A percentile compares a stretch with the other conserved stretches of the same genome.
Evolutionary conservation across 139 green algal genomes (phyloP).

Genomic region (Micractinium conductrix): DNA sequence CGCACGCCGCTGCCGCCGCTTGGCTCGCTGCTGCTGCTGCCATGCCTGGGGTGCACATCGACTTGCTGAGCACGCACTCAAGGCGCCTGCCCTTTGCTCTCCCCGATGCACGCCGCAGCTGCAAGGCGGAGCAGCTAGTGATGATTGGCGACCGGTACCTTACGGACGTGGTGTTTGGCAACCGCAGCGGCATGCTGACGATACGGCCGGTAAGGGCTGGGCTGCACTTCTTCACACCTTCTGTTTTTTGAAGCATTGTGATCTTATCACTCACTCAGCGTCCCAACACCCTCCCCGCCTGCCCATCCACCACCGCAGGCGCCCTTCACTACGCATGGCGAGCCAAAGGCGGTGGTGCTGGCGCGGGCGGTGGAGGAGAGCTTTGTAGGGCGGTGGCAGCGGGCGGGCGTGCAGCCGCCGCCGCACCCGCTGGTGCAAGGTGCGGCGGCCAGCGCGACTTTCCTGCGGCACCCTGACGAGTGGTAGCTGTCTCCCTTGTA

Average conservation of each 20-base stretch:
- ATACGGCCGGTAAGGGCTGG: too few relatives aligned
- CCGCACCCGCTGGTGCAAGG: constrained; percentile 41
- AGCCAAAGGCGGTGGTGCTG: constrained; percentile 70
- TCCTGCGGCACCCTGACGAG: constrained; percentile 32
- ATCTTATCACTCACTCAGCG: too few relatives aligned
- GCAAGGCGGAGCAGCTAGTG: constrained; percentile 65
- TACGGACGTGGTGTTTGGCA: constrained; percentile 92
- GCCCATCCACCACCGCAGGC: too few relatives aligned
- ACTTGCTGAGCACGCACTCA: not conserved
- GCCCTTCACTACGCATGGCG: constrained; percentile 71
- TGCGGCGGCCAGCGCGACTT: constrained; percentile 3
- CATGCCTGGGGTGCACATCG: not conserved
- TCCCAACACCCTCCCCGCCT: too few relatives aligned
- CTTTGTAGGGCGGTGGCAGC: constrained; percentile 59
- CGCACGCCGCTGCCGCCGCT: too few relatives aligned
- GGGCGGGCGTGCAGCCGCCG: constrained; percentile 55
- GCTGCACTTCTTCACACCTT: too few relatives aligned
- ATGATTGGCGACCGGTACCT: constrained; percentile 92
- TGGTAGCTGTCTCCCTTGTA: not conserved
- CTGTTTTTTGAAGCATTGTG: too few relatives aligned
- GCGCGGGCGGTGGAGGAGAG: constrained; percentile 67
- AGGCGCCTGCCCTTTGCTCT: not conserved
- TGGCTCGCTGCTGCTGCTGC: not conserved
- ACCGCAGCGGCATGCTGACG: constrained; percentile 88
- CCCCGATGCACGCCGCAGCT: constrained; percentile 46